Percentiles rank a stretch among this genome's conserved stretches.
These are phyloP conservation scores for Trichoderma sp. DNA, from an alignment of 2,329 filamentous ascomycete genomes.

Conservation along the genomic window DNA sequence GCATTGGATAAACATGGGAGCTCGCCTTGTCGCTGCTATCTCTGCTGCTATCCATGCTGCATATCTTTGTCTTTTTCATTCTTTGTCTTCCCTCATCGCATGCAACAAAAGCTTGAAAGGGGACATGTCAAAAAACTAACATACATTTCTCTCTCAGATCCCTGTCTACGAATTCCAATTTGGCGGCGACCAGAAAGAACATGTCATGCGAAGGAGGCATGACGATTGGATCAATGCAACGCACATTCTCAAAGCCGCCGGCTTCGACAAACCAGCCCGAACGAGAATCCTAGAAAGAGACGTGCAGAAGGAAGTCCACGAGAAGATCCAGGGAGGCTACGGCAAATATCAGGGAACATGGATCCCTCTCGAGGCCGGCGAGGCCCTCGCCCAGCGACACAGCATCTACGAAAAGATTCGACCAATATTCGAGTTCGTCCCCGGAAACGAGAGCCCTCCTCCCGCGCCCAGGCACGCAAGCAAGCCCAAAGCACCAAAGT, in stretches of 20 bases:
- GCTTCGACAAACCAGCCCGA: slow-evolving; percentile 94
- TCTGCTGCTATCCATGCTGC: neutral
- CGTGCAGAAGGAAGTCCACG: slow-evolving; percentile 93
- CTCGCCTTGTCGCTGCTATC: neutral
- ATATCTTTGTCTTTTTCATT: neutral
- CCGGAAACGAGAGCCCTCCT: slow-evolving; percentile 85
- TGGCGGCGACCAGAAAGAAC: slow-evolving; percentile 73
- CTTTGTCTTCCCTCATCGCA: neutral
- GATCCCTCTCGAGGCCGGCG: slow-evolving; percentile 85
- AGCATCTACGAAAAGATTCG: slow-evolving; percentile 80
- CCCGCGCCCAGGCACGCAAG: slow-evolving; percentile 91
- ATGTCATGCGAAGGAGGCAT: slow-evolving; percentile 92
- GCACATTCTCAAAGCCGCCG: slow-evolving; percentile 94
- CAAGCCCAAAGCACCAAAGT: slow-evolving; percentile 76
- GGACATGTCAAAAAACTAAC: slow-evolving; percentile 6
- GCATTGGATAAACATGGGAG: neutral
- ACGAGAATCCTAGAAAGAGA: slow-evolving; percentile 95
- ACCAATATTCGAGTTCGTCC: slow-evolving; percentile 86
- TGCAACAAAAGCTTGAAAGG: neutral
- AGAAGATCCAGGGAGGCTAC: slow-evolving; percentile 98
- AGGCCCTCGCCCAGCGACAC: slow-evolving; percentile 82
- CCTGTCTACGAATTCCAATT: slow-evolving; percentile 95
- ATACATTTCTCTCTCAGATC: slow-evolving; percentile 59
- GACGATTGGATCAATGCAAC: slow-evolving; percentile 99
- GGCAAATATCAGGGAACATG: slow-evolving; percentile 99